Evolutionary conservation across 768 basidiomycete species (phyloP), one percentile per base, ranked within the genome.

Genomic region (Tulasnella sp.): DNA sequence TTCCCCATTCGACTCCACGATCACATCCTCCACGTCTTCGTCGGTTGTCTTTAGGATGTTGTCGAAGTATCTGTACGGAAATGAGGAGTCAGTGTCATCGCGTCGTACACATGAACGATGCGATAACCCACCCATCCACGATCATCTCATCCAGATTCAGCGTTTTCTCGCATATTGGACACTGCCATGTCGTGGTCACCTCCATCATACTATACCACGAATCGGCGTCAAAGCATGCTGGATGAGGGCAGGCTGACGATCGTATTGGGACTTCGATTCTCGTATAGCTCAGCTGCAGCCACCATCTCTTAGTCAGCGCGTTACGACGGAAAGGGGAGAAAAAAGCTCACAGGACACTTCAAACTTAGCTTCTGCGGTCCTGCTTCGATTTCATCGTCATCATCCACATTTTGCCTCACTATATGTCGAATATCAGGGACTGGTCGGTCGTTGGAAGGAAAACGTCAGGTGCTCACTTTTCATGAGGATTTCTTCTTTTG

Each of bases 181-280:
- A 99, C 71, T 93, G 85, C 93, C 94, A 99, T 40, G 96, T 96
- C 2, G 97, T 98, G 12, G 96, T 98, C 86, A 95, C 92, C 83
- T 97, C 94, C 91, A 98, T 99, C 84, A 97, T 91, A 6, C 92
- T 92, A 83, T 93, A 95, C 96, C 96, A 99, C 56, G 94, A 95
- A 24, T 88, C 89, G 0, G 96, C 96, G 85, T 99, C 98, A 85
- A 99, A 99, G 84, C 98, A 99, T 82, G 96, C 94, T 9, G 94
- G 87, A 85, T 99, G 98, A 48, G 93, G 91, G 83, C 98, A 99
- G 80, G 88, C 87, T n/a, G 87, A 88, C 0, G 98, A 97, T 40
- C 97, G 93, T 84, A 94, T 92, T 10, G 98, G 97, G 0, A 90
- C 92, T 44, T 85, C 87, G 78, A 99, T 91, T 8, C 97, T 93